Conservation (phyloP, 371 early-diverging fungal genomes). For the Mortierella sp. region DNA sequence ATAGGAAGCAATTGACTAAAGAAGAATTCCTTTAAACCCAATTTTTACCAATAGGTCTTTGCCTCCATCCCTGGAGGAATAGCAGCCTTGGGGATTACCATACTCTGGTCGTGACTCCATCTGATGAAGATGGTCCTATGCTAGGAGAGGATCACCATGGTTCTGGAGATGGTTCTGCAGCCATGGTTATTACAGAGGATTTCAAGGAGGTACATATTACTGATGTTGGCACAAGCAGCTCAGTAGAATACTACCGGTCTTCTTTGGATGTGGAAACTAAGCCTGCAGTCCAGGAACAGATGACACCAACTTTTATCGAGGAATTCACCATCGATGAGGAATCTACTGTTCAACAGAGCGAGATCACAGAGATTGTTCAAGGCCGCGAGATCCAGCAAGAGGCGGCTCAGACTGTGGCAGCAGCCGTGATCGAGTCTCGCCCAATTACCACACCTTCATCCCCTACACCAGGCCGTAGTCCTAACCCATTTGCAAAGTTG, state of each 20-base stretch:
- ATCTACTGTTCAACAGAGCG: background rate
- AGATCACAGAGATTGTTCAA: background rate
- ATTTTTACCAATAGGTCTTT: slow-evolving; percentile 20
- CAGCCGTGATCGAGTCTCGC: background rate
- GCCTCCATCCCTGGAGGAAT: slow-evolving; percentile 29
- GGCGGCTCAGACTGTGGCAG: background rate
- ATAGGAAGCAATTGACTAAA: background rate
- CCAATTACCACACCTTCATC: background rate
- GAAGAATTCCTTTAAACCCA: background rate
- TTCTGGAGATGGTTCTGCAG: background rate
- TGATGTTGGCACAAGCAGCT: slow-evolving; percentile 19
- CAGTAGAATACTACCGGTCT: slow-evolving; percentile 7
- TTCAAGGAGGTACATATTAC: slow-evolving; percentile 9
- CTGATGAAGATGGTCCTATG: slow-evolving; percentile 36
- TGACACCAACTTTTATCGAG: slow-evolving; percentile 16
- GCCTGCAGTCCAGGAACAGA: background rate
- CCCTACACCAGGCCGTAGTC: background rate
- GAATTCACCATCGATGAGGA: slow-evolving; percentile 20
- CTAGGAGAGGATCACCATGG: slow-evolving; percentile 13
- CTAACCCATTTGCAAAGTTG: slow-evolving; percentile 22
- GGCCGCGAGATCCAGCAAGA: background rate
- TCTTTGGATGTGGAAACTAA: background rate
- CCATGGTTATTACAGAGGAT: slow-evolving; percentile 20
- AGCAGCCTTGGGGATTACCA: slow-evolving; percentile 28
- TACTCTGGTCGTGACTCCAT: slow-evolving; percentile 32